Base-by-base conservation (phyloP, 2,329 filamentous ascomycete species). In the Aciculosporium take region DNA sequence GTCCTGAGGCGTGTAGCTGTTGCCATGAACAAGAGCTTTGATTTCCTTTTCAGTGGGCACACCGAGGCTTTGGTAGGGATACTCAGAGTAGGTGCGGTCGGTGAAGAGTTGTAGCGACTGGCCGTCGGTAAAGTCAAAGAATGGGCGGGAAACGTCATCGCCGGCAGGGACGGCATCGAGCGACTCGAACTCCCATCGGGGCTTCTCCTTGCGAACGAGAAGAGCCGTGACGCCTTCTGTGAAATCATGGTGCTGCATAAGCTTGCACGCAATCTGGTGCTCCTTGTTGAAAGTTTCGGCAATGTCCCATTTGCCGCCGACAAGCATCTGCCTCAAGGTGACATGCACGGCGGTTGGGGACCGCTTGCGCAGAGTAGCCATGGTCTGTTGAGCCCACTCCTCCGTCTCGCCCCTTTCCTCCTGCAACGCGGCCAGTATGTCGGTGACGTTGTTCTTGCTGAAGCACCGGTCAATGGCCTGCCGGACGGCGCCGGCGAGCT, bases 161-260 rank as follows among this genome's bases (percentile, higher is more conserved):
- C 67, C 57, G 13, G 59, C 55, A 13, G 68, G 60, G 41, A 94
- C 74, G 29, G 81, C 78, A n/a, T 76, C 69, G 2, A 96, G 69
- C 6, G 72, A 76, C 33, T 73, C 70, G 4, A 87, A 88, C 48
- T 81, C 61, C 91, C 91, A 98, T 46, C 71, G 66, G 1, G 88
- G 84, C 18, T 68, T 68, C 48, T 64, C 51, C 63, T 86, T 86
- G 54, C 76, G 71, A 52, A 91, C 73, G 31, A 98, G 71, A 37
- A 81, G 73, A 20, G 86, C 81, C 39, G 76, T 76, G n/a, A 98
- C 89, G 41, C 91, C 91, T 63, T 94, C 85, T 33, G 79, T 79
- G 56, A 98, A 98, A 62, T 98, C 91, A 4, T 76, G 82, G 58
- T 91, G 81, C 43, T 72, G 71, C 89, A 98, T 96, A 67, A 98